Evolutionary conservation across 345 rosid genomes (phyloP).

Genomic region (Corymbia maculata): DNA sequence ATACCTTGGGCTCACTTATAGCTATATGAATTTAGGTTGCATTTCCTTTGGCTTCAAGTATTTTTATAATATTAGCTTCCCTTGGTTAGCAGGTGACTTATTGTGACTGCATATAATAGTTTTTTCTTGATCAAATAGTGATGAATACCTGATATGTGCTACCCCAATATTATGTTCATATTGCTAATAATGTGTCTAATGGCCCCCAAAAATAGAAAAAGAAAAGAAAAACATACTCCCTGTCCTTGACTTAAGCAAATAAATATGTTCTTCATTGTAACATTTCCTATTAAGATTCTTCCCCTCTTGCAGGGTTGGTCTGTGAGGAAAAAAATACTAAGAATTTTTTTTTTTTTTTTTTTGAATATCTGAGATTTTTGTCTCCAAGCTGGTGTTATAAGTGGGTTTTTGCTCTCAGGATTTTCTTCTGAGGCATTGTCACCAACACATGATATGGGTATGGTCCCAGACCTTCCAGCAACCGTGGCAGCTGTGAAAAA

Average conservation of each 20-base stretch:
- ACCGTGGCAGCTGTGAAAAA: conserved; percentile 52
- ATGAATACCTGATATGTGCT: neutral
- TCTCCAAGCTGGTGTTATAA: neutral
- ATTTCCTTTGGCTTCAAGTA: neutral
- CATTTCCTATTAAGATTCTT: neutral
- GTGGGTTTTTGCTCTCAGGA: conserved; percentile 17
- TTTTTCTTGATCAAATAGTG: neutral
- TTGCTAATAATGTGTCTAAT: neutral
- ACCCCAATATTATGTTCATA: neutral
- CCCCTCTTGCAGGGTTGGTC: neutral
- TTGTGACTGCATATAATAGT: neutral
- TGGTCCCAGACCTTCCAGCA: conserved; percentile 33
- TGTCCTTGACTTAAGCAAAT: neutral
- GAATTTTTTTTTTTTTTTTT: neutral
- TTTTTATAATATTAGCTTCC: neutral
- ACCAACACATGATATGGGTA: conserved; percentile 24
- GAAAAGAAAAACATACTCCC: neutral
- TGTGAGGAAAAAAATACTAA: neutral
- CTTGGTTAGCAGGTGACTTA: neutral
- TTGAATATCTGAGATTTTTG: neutral
- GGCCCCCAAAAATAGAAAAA: neutral
- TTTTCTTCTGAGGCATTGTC: conserved; percentile 41
- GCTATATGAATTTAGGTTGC: neutral
- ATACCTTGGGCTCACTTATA: neutral
- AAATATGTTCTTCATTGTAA: neutral